These are phyloP conservation scores for Fremontodendron californicum DNA, from an alignment of 345 rosid genomes.

Conservation along the genomic window DNA sequence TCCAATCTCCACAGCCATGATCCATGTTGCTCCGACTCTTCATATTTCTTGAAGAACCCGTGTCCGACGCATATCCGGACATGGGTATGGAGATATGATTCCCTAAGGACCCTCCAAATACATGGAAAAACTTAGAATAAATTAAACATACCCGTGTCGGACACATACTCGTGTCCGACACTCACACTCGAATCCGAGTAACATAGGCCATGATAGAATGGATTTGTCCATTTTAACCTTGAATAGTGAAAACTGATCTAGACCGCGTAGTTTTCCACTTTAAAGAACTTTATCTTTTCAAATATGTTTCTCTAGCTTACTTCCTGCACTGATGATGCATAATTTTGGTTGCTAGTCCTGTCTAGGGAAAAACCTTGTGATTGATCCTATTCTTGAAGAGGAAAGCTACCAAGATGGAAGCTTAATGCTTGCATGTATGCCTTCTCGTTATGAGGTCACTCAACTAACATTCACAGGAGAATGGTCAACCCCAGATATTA, in stretches of 20 bases:
- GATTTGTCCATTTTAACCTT: not conserved
- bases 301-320: not conserved
- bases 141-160: too few species aligned
- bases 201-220: not conserved
- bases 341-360: slow-evolving; percentile 47
- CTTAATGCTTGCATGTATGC: slow-evolving; percentile 78
- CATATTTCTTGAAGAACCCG: too few species aligned
- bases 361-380: slow-evolving; percentile 69
- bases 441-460: slow-evolving; percentile 82
- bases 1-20: too few species aligned
- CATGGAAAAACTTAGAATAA: too few species aligned
- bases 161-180: too few species aligned
- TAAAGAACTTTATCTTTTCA: not conserved
- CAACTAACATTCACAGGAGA: slow-evolving; percentile 82
- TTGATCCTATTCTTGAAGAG: slow-evolving; percentile 79
- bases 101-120: too few species aligned
- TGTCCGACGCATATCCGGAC: too few species aligned
- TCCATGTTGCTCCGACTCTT: too few species aligned
- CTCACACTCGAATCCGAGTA: too few species aligned
- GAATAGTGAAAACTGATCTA: not conserved
- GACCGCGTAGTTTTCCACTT: not conserved
- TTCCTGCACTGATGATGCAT: not conserved
- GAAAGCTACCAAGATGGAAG: slow-evolving; percentile 91
- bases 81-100: too few species aligned
- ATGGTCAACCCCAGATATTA: slow-evolving; percentile 74